Percentiles rank a stretch among this genome's conserved stretches.
Evolutionary conservation across 2,329 filamentous ascomycete species (phyloP).

Genomic region (Phaeosphaeriaceae sp.): DNA sequence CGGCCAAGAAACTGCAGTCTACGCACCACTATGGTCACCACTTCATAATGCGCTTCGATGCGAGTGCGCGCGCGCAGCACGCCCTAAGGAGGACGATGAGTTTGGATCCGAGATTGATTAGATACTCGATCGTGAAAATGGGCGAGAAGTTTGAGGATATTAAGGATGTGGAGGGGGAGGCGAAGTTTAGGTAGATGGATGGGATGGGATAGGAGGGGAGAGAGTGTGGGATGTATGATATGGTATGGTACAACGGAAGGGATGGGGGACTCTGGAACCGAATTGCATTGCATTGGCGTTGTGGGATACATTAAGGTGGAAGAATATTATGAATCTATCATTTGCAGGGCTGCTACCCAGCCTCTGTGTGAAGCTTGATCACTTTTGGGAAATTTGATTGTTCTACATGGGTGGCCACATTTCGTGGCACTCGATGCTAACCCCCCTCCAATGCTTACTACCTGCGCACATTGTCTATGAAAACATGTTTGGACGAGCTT

Average conservation of each 20-base stretch:
- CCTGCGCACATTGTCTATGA: slow-evolving; percentile 1
- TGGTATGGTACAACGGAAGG: not conserved
- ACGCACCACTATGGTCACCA: slow-evolving; percentile 88
- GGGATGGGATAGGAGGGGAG: not conserved
- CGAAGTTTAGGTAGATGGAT: slow-evolving; percentile 51
- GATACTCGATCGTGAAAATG: slow-evolving; percentile 85
- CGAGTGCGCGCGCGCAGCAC: slow-evolving; percentile 74
- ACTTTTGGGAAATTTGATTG: not conserved
- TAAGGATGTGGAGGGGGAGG: slow-evolving; percentile 62
- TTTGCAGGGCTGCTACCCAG: not conserved
- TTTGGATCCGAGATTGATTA: slow-evolving; percentile 89
- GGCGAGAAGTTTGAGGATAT: slow-evolving; percentile 71
- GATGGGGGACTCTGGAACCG: not conserved
- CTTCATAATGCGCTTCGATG: slow-evolving; percentile 97
- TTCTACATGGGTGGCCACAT: not conserved
- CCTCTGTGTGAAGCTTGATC: not conserved
- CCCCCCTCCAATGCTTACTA: not conserved
- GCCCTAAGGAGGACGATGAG: slow-evolving; percentile 76
- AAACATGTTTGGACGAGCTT: slow-evolving; percentile 22
- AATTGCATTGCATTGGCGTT: slow-evolving; percentile 4
- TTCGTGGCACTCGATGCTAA: not conserved
- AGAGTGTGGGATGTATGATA: not conserved
- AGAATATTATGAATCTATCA: not conserved
- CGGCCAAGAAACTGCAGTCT: slow-evolving; percentile 80
- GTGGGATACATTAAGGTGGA: not conserved